Base-by-base conservation (phyloP, 495 filamentous ascomycete species). In the Aspergillus coremiiformis region DNA sequence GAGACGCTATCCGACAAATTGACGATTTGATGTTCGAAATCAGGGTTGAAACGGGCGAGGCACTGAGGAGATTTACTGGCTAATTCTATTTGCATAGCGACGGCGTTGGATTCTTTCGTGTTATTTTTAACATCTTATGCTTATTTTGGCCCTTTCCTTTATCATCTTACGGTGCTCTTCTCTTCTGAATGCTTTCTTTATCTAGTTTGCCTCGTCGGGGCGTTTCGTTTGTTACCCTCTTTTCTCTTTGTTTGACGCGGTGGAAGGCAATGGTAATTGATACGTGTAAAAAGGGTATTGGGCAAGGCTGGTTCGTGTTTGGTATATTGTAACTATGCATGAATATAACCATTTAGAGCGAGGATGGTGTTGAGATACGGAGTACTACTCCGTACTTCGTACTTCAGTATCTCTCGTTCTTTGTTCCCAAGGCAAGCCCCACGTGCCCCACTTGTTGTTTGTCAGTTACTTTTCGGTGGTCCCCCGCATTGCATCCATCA, bases 21-120 rank as follows among this genome's bases (percentile, higher is more conserved):
- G 84, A 88, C 53, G 80, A 85, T 55, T 63, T 85, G 59, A 76
- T 86, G 52, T 83, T 84, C 69, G 80, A 86, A 60, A 78, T 84
- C 58, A 82, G 79, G 51, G 73, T 79, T 51, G 78, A 82, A 57
- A 67, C 84, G 55, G 82, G 83, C 58, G 78, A 82, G 45, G 84
- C 83, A 30, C 75, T 76, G 53, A 71, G 68, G 59, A 74, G 82
- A 53, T 56, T 66, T 57, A 60, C 30, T 21, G 51, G 35, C 21
- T 52, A 47, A 61, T 64, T 60, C 58, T 29, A 26, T 10, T 51
- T 64, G 71, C 71, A 74, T 74, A 74, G 71, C 71, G 69, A 67
- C 55, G 71, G 71, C 64, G 71, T 73, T 69, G 46, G 24, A 23
- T 19, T 45, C 49, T 59, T 53, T 43, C 11, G 57, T 44, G 56